Evolutionary conservation across 1,139 yeast species (phyloP), one percentile per base, ranked within the genome.

Genomic region (Maudiozyma humilis): DNA sequence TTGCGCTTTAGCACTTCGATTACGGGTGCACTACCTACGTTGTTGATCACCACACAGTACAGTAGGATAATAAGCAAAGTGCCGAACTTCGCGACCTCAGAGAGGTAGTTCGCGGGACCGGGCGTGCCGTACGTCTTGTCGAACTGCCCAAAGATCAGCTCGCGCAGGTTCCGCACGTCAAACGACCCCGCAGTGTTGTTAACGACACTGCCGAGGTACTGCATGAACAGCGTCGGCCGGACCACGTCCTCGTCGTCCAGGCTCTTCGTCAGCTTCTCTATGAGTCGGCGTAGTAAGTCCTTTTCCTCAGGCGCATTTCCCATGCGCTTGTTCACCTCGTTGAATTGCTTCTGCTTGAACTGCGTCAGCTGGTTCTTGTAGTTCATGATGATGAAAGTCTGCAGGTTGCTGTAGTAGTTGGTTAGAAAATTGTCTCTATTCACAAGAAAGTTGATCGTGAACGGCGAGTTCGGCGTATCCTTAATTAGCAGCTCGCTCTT

Each of bases 341-440:
- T 39, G 23, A 32, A 18, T 14, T 31, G 37, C 17, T 17, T 23
- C 4, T 17, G 32, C n/a, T 40, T 47, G n/a, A 38, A 38, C 13
- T 34, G 23, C 5, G 34, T 42, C 23, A 42, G 32, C 30, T 43
- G 43, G 7, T 35, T 34, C 20, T 40, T 39, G 16, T 20, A 40
- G n/a, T 39, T 43, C 8, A 25, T 36, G 6, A 23, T 25, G 14
- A 42, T 42, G 17, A 33, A 27, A 13, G 14, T 31, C 34, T 38
- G 25, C 13, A 42, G 31, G 29, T 33, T 18, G 2, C 13, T 20
- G 19, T 38, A 42, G 20, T 37, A 38, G 16, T 38, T 19, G 15
- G 16, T 30, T 16, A 42, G 35, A 34, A 19, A 38, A 15, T 18
- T 19, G 34, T 42, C 44, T 20, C 39, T 37, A 19, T 25, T 27